Percentiles rank a stretch among this genome's conserved stretches.
Evolutionary conservation across 768 basidiomycete species (phyloP).

Genomic region (Leccinum uliginosum): DNA sequence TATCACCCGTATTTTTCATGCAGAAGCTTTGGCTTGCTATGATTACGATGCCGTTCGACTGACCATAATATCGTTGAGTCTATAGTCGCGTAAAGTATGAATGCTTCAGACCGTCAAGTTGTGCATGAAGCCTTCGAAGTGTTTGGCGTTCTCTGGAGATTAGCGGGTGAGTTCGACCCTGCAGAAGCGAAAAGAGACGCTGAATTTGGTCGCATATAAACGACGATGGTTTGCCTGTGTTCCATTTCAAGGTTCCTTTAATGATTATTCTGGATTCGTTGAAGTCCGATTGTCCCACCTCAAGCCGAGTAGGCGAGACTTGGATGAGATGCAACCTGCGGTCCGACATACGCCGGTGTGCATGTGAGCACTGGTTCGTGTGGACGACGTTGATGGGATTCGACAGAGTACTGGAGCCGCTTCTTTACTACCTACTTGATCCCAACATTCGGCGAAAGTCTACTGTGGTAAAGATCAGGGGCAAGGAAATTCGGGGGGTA

Average conservation of each 20-base stretch:
- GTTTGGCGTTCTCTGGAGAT: slow-evolving; percentile 90
- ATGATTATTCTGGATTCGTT: slow-evolving; percentile 83
- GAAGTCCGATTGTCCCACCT: slow-evolving; percentile 65
- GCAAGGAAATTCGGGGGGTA: slow-evolving; percentile 65
- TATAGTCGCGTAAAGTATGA: slow-evolving; percentile 70
- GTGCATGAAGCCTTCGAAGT: slow-evolving; percentile 69
- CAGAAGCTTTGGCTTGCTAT: slow-evolving; percentile 95
- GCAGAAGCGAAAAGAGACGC: not conserved
- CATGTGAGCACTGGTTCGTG: not conserved
- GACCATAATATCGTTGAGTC: slow-evolving; percentile 68
- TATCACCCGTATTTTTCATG: slow-evolving; percentile 86
- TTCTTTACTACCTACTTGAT: slow-evolving; percentile 73
- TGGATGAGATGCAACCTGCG: slow-evolving; percentile 96
- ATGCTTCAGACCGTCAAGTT: slow-evolving; percentile 44
- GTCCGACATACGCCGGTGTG: slow-evolving; percentile 84
- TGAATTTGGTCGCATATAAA: slow-evolving; percentile 41
- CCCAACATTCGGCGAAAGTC: slow-evolving; percentile 56
- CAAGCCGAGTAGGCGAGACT: slow-evolving; percentile 82
- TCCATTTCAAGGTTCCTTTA: slow-evolving; percentile 79
- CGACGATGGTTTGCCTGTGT: slow-evolving; percentile 77
- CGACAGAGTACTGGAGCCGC: slow-evolving; percentile 81
- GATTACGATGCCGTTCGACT: slow-evolving; percentile 71
- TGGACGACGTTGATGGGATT: not conserved
- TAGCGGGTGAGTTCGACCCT: slow-evolving; percentile 55
- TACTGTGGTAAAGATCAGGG: slow-evolving; percentile 49